Conservation (phyloP, 2,329 filamentous ascomycete genomes). For the Lecanoromycetidae sp. region DNA sequence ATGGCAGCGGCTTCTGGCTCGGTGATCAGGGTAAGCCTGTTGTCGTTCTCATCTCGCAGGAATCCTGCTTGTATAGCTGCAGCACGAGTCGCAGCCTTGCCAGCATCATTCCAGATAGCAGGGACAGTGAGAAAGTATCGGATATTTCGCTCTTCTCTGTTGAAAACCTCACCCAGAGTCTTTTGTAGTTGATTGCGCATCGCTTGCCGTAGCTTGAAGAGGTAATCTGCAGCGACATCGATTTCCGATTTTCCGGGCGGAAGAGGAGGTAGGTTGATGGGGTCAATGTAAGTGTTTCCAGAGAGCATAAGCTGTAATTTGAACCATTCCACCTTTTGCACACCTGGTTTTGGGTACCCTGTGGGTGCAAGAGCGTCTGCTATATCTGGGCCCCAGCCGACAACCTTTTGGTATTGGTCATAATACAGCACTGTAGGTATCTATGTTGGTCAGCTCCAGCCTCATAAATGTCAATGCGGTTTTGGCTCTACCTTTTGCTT, state of each 20-base stretch:
- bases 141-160: constrained; percentile 94
- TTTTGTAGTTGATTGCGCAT: constrained; percentile 95
- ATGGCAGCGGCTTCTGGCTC: constrained; percentile 95
- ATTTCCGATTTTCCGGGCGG: constrained; percentile 97
- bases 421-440: constrained; percentile 99
- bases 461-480: background rate
- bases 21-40: constrained; percentile 83
- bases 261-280: constrained; percentile 94
- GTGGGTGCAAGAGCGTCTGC: constrained; percentile 92
- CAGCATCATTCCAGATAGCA: constrained; percentile 98
- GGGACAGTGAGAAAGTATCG: constrained; percentile 97
- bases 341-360: constrained; percentile 91
- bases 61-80: constrained; percentile 96
- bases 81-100: constrained; percentile 89
- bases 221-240: constrained; percentile 97
- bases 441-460: constrained; percentile 35
- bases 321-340: constrained; percentile 99
- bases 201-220: constrained; percentile 93
- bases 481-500: constrained; percentile 79
- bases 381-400: constrained; percentile 98
- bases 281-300: constrained; percentile 97
- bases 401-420: constrained; percentile 97
- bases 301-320: constrained; percentile 98
- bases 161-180: constrained; percentile 93
- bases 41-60: constrained; percentile 93